phyloP scores from a whole-genome alignment of 1,139 yeast genomes.

The Pichia sp. region DNA sequence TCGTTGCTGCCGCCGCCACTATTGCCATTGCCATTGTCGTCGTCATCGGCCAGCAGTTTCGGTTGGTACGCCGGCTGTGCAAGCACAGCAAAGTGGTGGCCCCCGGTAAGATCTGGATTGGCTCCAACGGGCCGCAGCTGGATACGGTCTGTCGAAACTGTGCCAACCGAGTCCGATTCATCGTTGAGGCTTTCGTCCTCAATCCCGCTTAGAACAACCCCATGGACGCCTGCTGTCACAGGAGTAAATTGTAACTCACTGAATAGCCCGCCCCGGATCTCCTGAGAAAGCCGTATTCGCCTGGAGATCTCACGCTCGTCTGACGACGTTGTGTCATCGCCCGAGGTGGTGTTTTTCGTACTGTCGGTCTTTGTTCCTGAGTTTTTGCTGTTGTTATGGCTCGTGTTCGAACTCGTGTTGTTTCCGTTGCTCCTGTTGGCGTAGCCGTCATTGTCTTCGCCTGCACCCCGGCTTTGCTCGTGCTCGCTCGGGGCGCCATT shows the following conservation, averaged over 20 bases:
- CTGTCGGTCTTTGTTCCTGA: neutral
- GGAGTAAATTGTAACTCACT: slow-evolving; percentile 8
- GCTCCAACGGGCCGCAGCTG: neutral
- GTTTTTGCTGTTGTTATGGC: neutral
- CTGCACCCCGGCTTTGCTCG: neutral
- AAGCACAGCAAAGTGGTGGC: neutral
- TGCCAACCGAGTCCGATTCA: neutral
- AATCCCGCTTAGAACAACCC: neutral
- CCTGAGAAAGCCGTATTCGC: slow-evolving; percentile 11
- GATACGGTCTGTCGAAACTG: slow-evolving; percentile 3
- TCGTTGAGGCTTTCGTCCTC: neutral
- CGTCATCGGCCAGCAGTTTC: neutral
- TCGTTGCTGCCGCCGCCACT: too few species aligned
- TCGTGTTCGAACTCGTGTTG: slow-evolving; percentile 1
- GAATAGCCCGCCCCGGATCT: slow-evolving; percentile 15
- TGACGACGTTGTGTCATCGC: slow-evolving; percentile 5
- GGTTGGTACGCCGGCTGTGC: neutral
- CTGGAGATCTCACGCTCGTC: slow-evolving; percentile 4
- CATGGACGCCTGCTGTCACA: neutral
- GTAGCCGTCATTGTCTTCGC: neutral
- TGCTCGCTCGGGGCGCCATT: neutral
- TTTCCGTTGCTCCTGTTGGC: neutral
- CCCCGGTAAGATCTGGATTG: neutral
- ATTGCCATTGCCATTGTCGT: too few species aligned
- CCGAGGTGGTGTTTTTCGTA: neutral